phyloP scores from a whole-genome alignment of 768 basidiomycete species.

The Tylopilus rubrobrunneus region DNA sequence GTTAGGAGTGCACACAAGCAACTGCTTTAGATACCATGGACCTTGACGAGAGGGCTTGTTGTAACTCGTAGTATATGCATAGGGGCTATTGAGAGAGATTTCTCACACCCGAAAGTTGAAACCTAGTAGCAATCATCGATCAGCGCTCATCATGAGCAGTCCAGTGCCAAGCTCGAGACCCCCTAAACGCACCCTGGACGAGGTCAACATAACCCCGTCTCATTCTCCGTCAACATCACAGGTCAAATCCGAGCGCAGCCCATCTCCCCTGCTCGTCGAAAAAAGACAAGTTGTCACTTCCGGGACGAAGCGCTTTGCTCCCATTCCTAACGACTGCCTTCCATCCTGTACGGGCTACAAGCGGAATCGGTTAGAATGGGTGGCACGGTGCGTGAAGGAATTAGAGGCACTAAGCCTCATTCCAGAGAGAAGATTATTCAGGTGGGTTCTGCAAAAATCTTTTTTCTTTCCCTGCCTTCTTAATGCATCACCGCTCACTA shows the following conservation, averaged over 20 bases:
- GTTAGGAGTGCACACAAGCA: slow-evolving; percentile 20
- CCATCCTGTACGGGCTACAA: slow-evolving; percentile 15
- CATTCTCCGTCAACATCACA: background rate
- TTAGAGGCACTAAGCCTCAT: slow-evolving; percentile 18
- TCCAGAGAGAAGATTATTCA: slow-evolving; percentile 24
- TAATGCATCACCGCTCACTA: background rate
- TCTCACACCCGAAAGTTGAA: background rate
- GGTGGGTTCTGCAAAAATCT: slow-evolving; percentile 17
- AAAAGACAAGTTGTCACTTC: slow-evolving; percentile 20
- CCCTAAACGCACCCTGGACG: slow-evolving; percentile 16
- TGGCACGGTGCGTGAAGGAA: slow-evolving; percentile 15
- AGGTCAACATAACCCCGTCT: background rate
- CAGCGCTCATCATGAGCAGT: background rate
- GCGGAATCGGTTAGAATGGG: slow-evolving; percentile 23
- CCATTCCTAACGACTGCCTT: slow-evolving; percentile 26
- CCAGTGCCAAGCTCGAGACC: background rate
- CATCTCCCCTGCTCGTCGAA: slow-evolving; percentile 8
- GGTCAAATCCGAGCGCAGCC: slow-evolving; percentile 22
- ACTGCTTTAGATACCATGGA: slow-evolving; percentile 14
- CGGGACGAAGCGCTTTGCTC: slow-evolving; percentile 27
- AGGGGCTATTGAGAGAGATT: background rate
- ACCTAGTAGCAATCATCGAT: too few species aligned
- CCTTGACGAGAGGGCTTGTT: background rate
- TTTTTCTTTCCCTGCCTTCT: background rate
- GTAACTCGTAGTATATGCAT: background rate